Conservation (phyloP, 2,329 filamentous ascomycete species). For the Dryadomyces quercivorus region DNA sequence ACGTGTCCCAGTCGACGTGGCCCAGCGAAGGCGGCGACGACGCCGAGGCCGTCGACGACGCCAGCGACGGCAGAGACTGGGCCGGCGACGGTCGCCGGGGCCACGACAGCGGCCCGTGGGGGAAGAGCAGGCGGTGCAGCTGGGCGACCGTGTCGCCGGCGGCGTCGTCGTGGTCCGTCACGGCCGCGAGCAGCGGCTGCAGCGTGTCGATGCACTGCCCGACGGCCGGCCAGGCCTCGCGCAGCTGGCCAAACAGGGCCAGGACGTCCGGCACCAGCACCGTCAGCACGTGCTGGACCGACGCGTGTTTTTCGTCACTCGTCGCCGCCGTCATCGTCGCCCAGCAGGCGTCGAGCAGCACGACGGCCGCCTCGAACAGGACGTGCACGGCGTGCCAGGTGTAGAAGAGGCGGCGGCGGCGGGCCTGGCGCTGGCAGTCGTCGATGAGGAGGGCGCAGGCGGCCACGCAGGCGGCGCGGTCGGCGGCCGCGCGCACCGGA, state of each 20-base stretch:
- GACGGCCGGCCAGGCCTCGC: neutral
- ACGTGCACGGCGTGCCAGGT: constrained; percentile 2
- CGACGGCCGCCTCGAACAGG: neutral
- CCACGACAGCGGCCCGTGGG: neutral
- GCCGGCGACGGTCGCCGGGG: neutral
- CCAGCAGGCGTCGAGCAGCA: constrained; percentile 2
- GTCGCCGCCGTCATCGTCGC: neutral
- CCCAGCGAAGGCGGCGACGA: neutral
- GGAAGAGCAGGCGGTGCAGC: neutral
- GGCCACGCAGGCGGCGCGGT: neutral
- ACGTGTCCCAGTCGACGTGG: constrained; percentile 1
- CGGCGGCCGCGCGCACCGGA: neutral
- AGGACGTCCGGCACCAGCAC: neutral
- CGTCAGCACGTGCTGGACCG: neutral
- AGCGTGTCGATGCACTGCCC: neutral
- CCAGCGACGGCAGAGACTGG: neutral
- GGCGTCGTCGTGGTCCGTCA: neutral
- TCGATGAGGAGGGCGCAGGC: constrained; percentile 2
- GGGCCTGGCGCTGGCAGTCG: constrained; percentile 2
- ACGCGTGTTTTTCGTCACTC: neutral
- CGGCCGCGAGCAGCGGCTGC: neutral
- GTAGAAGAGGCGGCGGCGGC: neutral
- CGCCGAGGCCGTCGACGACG: neutral
- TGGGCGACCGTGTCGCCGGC: neutral
- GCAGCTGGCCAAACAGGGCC: neutral